Evolutionary conservation across 495 filamentous ascomycete species (phyloP).

Genomic region (Trichoderma orchidacearum): DNA sequence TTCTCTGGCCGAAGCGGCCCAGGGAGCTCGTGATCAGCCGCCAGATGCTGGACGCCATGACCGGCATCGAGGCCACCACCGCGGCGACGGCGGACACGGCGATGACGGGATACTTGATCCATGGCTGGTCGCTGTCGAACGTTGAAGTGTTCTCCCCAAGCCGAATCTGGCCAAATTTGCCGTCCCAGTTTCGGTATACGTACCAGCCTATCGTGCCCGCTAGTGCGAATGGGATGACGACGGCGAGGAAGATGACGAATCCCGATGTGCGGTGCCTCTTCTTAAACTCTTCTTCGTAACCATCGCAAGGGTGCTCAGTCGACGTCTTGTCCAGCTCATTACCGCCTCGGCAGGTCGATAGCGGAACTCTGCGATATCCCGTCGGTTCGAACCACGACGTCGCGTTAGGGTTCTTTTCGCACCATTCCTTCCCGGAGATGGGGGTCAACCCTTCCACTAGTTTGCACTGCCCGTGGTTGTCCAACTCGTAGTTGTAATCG

Average conservation of each 20-base stretch:
- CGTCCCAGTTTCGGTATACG: slow-evolving; percentile 72
- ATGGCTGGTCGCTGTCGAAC: slow-evolving; percentile 51
- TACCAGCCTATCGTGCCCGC: slow-evolving; percentile 69
- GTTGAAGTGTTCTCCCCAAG: slow-evolving; percentile 47
- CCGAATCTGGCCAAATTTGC: slow-evolving; percentile 81
- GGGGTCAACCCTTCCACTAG: slow-evolving; percentile 57
- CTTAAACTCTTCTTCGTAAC: slow-evolving; percentile 64
- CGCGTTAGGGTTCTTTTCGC: slow-evolving; percentile 47
- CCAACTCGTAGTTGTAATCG: slow-evolving; percentile 85
- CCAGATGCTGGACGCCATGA: slow-evolving; percentile 54
- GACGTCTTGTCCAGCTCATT: slow-evolving; percentile 51
- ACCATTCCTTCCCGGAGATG: slow-evolving; percentile 50
- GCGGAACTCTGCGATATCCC: slow-evolving; percentile 81
- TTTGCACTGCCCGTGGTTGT: slow-evolving; percentile 57
- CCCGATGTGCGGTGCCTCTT: slow-evolving; percentile 54
- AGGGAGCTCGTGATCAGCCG: slow-evolving; percentile 36
- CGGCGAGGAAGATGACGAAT: slow-evolving; percentile 73
- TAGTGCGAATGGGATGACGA: slow-evolving; percentile 55
- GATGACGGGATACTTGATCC: slow-evolving; percentile 66
- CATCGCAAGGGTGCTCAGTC: slow-evolving; percentile 47
- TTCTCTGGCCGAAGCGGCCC: slow-evolving; percentile 21
- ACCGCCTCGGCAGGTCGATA: slow-evolving; percentile 73
- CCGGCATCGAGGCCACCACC: slow-evolving; percentile 58
- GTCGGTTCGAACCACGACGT: slow-evolving; percentile 70
- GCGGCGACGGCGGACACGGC: slow-evolving; percentile 66